Evolutionary conservation across 768 basidiomycete genomes (phyloP).

Genomic region (Boletus rubroflammeus): DNA sequence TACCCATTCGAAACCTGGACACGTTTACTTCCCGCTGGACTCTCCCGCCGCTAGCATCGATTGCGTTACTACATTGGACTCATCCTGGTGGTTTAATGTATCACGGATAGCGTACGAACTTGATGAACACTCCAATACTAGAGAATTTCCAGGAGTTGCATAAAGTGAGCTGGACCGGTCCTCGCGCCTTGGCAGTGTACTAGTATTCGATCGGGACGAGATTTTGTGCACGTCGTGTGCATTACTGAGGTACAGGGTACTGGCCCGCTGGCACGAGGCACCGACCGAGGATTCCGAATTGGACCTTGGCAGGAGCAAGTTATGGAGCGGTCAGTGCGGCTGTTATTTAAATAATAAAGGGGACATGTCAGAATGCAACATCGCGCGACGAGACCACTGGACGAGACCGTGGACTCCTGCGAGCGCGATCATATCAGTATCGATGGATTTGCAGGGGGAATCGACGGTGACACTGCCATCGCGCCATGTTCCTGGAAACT

Average conservation of each 20-base stretch:
- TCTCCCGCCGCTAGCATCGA: conserved; percentile 5
- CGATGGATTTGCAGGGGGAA: not conserved
- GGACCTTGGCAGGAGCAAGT: not conserved
- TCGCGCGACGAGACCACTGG: not conserved
- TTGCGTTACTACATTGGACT: conserved; percentile 13
- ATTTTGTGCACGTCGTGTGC: no score
- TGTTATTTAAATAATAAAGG: not conserved
- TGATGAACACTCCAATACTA: conserved; percentile 12
- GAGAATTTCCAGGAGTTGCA: not conserved
- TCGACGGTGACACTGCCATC: conserved; percentile 8
- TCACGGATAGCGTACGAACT: conserved; percentile 21
- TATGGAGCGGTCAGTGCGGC: not conserved
- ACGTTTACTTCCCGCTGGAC: conserved; percentile 12
- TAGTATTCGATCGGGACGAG: no score
- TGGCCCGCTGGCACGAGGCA: not conserved
- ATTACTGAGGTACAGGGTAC: not conserved
- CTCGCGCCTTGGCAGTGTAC: no score
- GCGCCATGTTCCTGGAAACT: conserved; percentile 28
- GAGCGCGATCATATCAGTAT: not conserved
- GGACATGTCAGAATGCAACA: not conserved
- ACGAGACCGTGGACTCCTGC: not conserved
- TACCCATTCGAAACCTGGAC: conserved; percentile 11
- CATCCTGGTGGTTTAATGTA: conserved; percentile 18
- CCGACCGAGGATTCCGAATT: not conserved
- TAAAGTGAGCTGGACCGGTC: no score